phyloP scores from a whole-genome alignment of 2,329 filamentous ascomycete species.

The Volutella citrinella region DNA sequence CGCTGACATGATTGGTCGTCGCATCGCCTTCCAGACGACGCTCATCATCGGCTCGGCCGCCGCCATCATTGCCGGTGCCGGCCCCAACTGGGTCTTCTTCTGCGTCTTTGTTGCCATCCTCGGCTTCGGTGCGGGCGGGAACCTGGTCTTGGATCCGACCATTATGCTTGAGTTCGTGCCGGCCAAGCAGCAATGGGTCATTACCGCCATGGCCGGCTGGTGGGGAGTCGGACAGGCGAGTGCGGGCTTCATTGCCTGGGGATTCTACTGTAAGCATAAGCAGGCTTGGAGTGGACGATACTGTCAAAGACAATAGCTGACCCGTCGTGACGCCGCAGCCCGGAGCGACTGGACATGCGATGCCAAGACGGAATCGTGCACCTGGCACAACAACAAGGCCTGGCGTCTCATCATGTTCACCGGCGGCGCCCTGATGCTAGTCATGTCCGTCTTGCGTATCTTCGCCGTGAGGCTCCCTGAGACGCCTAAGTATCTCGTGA shows the following conservation, averaged over 20 bases:
- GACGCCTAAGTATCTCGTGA: constrained; percentile 58
- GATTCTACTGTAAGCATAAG: constrained; percentile 33
- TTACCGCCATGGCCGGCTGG: constrained; percentile 57
- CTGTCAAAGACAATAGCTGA: no score
- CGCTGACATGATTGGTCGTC: constrained; percentile 62
- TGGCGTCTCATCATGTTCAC: constrained; percentile 51
- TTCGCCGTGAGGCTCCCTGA: constrained; percentile 54
- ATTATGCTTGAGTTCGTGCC: constrained; percentile 46
- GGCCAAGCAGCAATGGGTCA: constrained; percentile 59
- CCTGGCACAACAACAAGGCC: constrained; percentile 43
- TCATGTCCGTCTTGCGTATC: constrained; percentile 51
- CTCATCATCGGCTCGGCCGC: constrained; percentile 59
- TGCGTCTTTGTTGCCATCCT: constrained; percentile 59
- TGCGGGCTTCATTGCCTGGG: constrained; percentile 49
- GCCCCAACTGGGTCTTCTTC: constrained; percentile 60
- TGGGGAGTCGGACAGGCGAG: constrained; percentile 48
- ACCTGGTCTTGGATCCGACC: constrained; percentile 60
- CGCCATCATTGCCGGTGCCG: constrained; percentile 59
- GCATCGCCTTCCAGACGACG: constrained; percentile 62
- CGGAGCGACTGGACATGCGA: constrained; percentile 4
- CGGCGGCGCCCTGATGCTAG: constrained; percentile 42
- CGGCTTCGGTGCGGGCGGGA: constrained; percentile 63
- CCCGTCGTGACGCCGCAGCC: not conserved
- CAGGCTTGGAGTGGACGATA: no score
- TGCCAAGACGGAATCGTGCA: constrained; percentile 27